Evolutionary conservation across 129 eudicot genomes (phyloP).

Genomic region (Pittosporum tobira): DNA sequence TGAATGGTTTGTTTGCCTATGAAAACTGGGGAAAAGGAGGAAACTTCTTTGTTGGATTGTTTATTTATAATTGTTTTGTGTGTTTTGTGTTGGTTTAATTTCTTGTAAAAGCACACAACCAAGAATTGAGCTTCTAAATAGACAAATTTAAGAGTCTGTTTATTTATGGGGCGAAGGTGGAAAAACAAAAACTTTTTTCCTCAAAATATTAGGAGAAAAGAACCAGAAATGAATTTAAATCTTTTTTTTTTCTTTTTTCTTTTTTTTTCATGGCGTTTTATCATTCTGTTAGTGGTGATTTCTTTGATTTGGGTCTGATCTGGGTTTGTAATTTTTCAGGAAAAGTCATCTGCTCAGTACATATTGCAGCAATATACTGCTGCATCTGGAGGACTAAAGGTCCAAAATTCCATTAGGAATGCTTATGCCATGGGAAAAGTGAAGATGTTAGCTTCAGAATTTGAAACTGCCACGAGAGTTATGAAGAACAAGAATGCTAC

Average conservation of each 20-base stretch:
- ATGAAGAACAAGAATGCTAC: slow-evolving; percentile 47
- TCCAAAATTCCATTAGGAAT: slow-evolving; percentile 58
- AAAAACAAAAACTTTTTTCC: not conserved
- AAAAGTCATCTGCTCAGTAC: slow-evolving; percentile 82
- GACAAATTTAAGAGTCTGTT: not conserved
- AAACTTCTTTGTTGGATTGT: not conserved
- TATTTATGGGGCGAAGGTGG: not conserved
- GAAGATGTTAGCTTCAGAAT: slow-evolving; percentile 74
- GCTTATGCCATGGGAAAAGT: slow-evolving; percentile 82
- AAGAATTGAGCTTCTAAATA: not conserved
- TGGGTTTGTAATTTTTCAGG: slow-evolving; percentile 32
- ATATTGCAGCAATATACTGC: slow-evolving; percentile 83
- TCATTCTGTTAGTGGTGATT: not conserved
- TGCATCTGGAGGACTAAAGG: slow-evolving; percentile 76
- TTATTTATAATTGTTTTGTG: too few species aligned
- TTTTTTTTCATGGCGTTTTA: not conserved
- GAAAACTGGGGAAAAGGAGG: not conserved
- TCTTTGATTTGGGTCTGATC: slow-evolving; percentile 5
- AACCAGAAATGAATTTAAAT: not conserved
- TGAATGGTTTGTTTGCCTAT: not conserved
- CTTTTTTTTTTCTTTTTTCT: not conserved
- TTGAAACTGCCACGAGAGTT: slow-evolving; percentile 58
- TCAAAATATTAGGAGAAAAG: not conserved
- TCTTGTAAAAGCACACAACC: too few species aligned
- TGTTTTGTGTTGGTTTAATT: not conserved